Conservation (phyloP, 2,329 filamentous ascomycete species). For the Colletotrichum liaoningense region DNA sequence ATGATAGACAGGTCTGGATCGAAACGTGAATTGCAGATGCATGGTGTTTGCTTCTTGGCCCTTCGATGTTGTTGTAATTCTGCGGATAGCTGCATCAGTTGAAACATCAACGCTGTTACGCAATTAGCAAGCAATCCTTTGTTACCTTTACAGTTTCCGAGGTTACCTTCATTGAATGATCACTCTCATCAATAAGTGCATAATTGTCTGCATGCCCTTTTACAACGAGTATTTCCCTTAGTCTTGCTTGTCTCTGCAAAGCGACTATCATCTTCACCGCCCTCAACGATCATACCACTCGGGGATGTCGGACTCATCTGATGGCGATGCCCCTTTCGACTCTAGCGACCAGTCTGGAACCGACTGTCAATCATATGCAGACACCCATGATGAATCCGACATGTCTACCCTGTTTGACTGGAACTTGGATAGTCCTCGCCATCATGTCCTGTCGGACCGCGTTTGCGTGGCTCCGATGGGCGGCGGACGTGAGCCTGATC, state of each 20-base stretch:
- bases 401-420: background rate
- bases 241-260: background rate
- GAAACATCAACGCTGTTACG: background rate
- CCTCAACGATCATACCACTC: background rate
- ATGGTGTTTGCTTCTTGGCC: background rate
- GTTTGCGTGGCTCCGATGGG: background rate
- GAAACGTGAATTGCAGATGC: background rate
- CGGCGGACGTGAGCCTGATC: background rate
- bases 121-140: background rate
- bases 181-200: background rate
- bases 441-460: background rate
- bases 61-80: background rate
- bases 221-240: background rate
- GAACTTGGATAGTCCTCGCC: background rate
- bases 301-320: background rate
- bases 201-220: background rate
- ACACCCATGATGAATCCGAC: background rate
- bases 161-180: background rate
- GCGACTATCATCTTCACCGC: background rate
- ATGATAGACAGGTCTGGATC: too few relatives aligned
- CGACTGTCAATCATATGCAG: background rate
- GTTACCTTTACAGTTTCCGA: background rate
- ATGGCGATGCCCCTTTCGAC: background rate
- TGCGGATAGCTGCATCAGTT: background rate
- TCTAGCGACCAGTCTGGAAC: background rate